phyloP scores from a whole-genome alignment of 352 stramenopile genomes.

The Globisporangium irregulare region DNA sequence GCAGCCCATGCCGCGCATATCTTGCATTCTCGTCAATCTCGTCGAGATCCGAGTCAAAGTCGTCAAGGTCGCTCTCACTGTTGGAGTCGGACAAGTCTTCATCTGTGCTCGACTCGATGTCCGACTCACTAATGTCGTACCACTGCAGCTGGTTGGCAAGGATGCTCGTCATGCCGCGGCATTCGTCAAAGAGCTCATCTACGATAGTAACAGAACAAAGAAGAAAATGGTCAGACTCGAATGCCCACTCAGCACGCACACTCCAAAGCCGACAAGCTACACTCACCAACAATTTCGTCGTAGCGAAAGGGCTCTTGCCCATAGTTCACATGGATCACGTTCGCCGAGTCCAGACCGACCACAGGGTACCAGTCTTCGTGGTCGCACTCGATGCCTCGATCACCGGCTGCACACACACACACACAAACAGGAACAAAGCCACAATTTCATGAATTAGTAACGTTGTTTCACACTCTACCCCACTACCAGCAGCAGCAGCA shows the following conservation, averaged over 20 bases:
- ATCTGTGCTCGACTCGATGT: slow-evolving; percentile 20
- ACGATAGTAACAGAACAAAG: not conserved
- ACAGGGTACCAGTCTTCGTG: slow-evolving; percentile 69
- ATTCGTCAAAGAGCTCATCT: slow-evolving; percentile 61
- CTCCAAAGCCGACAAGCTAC: not conserved
- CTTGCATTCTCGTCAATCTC: slow-evolving; percentile 10
- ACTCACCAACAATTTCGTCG: slow-evolving; percentile 40
- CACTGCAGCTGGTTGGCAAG: slow-evolving; percentile 36
- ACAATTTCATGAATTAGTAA: not conserved
- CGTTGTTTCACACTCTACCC: not conserved
- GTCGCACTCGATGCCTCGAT: slow-evolving; percentile 35
- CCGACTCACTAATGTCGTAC: slow-evolving; percentile 55
- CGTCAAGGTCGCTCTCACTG: slow-evolving; percentile 1
- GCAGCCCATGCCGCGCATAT: not conserved
- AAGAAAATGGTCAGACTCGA: not conserved
- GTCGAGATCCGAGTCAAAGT: not conserved
- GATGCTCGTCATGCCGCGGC: slow-evolving; percentile 22
- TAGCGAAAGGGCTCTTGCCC: slow-evolving; percentile 68
- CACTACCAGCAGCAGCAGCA: not conserved
- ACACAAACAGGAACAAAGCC: not conserved
- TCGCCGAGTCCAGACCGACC: slow-evolving; percentile 77
- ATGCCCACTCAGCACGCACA: not conserved
- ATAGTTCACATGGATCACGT: slow-evolving; percentile 82
- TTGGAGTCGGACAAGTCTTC: not conserved
- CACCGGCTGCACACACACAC: slow-evolving; percentile 16